Conservation (phyloP, 352 stramenopile genomes). For the Phytophthora pseudosyringae region DNA sequence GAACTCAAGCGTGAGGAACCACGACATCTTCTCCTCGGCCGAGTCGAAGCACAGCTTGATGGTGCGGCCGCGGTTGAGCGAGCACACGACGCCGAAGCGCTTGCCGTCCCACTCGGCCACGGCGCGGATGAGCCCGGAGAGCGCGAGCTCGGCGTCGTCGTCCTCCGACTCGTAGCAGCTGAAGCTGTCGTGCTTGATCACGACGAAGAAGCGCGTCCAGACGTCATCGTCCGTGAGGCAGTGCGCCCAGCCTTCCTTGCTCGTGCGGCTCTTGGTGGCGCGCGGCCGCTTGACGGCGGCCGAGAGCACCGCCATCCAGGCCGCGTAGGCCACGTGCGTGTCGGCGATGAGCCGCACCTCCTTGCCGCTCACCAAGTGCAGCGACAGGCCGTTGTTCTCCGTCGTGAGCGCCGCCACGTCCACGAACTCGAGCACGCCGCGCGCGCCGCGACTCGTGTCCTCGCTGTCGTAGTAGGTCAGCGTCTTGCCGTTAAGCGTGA, state of each 20-base stretch:
- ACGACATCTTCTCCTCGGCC: slow-evolving; percentile 84
- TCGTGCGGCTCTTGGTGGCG: slow-evolving; percentile 55
- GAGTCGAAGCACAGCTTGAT: slow-evolving; percentile 85
- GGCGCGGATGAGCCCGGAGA: slow-evolving; percentile 70
- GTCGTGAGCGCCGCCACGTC: slow-evolving; percentile 75
- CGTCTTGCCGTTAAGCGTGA: slow-evolving; percentile 72
- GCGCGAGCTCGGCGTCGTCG: slow-evolving; percentile 66
- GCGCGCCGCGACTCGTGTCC: slow-evolving; percentile 62
- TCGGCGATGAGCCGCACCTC: slow-evolving; percentile 81
- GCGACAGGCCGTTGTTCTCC: slow-evolving; percentile 77
- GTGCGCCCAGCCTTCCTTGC: slow-evolving; percentile 77
- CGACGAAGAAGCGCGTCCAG: slow-evolving; percentile 76
- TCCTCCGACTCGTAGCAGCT: slow-evolving; percentile 81
- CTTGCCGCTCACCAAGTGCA: slow-evolving; percentile 70
- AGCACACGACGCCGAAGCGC: slow-evolving; percentile 72
- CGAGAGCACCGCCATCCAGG: slow-evolving; percentile 78
- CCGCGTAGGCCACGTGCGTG: slow-evolving; percentile 79
- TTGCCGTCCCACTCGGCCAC: slow-evolving; percentile 82
- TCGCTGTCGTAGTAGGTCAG: slow-evolving; percentile 87
- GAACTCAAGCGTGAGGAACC: slow-evolving; percentile 83
- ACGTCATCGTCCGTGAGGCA: slow-evolving; percentile 80
- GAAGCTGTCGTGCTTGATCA: slow-evolving; percentile 81
- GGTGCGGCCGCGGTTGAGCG: slow-evolving; percentile 69
- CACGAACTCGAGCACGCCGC: slow-evolving; percentile 72
- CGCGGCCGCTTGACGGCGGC: slow-evolving; percentile 66